A percentile compares a stretch with the other conserved stretches of the same genome.
Conservation (phyloP, 2,329 filamentous ascomycete genomes). For the Xylaria sp. region DNA sequence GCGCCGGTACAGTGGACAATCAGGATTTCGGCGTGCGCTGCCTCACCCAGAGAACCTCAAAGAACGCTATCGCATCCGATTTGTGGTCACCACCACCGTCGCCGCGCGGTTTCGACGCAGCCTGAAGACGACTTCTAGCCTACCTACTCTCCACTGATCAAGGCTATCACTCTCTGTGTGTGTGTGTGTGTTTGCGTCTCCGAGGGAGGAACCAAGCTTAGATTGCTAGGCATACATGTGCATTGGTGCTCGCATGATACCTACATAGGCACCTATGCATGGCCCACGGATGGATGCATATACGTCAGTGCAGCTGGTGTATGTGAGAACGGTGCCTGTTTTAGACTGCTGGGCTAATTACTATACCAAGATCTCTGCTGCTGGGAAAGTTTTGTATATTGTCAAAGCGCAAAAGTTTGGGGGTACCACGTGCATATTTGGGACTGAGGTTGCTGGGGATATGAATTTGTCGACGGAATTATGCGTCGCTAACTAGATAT, state of each 20-base stretch:
- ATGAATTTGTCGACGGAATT: slow-evolving; percentile 17
- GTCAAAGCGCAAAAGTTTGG: not conserved
- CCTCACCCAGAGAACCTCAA: slow-evolving; percentile 2
- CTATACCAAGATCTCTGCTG: not conserved
- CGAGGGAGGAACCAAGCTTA: not conserved
- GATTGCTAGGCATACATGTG: slow-evolving; percentile 9
- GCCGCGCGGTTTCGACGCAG: not conserved
- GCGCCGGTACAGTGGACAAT: slow-evolving; percentile 5
- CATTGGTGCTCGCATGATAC: slow-evolving; percentile 20
- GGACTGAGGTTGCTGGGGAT: slow-evolving; percentile 7
- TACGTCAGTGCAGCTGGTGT: slow-evolving; percentile 12
- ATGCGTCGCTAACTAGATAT: slow-evolving; percentile 28
- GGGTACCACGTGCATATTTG: slow-evolving; percentile 10
- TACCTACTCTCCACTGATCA: too few species aligned
- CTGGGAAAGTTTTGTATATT: not conserved
- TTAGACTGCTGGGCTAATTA: slow-evolving; percentile 1
- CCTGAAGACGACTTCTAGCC: too few species aligned
- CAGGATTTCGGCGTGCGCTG: slow-evolving; percentile 3
- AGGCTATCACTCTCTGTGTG: too few species aligned
- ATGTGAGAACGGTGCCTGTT: not conserved
- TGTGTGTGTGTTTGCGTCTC: too few species aligned
- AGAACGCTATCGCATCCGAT: not conserved
- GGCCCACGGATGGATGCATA: slow-evolving; percentile 17
- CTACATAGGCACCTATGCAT: slow-evolving; percentile 25
- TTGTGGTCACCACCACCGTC: not conserved